Conservation (phyloP, 768 basidiomycete species). For the Dacryopinax primogenitus region DNA sequence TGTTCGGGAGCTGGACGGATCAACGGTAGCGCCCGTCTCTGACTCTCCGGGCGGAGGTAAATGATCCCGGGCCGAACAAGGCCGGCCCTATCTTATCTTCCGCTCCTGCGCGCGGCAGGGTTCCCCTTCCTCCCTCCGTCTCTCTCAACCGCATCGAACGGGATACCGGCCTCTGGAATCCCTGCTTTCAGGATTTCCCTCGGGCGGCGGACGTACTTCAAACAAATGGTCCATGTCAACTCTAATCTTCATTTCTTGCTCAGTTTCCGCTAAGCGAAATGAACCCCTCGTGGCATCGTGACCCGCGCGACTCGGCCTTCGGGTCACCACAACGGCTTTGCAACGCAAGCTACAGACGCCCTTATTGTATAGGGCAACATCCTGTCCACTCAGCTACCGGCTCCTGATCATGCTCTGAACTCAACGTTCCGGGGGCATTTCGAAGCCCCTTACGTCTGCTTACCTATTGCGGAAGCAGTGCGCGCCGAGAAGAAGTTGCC, state of each 20-base stretch:
- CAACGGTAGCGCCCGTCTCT: not conserved
- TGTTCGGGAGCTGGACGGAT: not conserved
- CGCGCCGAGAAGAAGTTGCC: not conserved
- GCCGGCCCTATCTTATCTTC: constrained; percentile 1
- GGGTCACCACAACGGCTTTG: no score
- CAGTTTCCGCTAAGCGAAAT: not conserved
- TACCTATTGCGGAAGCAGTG: no score
- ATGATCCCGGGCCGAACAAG: not conserved
- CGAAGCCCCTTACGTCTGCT: not conserved
- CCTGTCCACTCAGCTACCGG: no score
- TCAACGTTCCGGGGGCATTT: not conserved
- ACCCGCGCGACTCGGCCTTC: no score
- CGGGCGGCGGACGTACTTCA: not conserved
- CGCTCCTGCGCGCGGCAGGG: not conserved
- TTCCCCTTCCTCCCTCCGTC: not conserved
- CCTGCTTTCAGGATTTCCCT: not conserved
- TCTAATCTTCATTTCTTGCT: not conserved
- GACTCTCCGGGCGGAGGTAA: not conserved
- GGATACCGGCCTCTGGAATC: not conserved
- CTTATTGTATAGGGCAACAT: no score
- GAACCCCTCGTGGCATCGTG: not conserved
- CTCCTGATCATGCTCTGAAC: no score
- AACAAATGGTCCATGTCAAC: not conserved
- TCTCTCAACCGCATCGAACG: no score
- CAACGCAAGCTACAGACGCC: no score